Percentiles rank a stretch among this genome's conserved stretches.
Conservation (phyloP, 345 rosid genomes). For the Hibiscus syriacus region DNA sequence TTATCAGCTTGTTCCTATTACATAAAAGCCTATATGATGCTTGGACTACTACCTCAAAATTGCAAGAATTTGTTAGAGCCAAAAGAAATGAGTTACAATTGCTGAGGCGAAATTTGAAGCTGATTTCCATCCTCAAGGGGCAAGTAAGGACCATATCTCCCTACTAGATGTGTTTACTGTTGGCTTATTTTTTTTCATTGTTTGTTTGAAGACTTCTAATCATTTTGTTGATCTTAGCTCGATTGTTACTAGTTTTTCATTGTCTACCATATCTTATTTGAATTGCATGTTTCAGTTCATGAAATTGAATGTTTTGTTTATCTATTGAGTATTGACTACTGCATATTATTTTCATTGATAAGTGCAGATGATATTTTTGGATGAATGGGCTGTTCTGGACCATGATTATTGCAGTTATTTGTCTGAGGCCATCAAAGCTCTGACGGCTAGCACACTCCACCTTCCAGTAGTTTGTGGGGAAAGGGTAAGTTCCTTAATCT, state of each 20-base stretch:
- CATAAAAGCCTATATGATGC: conserved; percentile 68
- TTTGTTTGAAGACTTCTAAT: not conserved
- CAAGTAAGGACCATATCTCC: conserved; percentile 42
- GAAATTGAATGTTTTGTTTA: not conserved
- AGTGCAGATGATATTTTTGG: conserved; percentile 55
- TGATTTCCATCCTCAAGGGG: conserved; percentile 46
- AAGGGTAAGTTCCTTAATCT: conserved; percentile 33
- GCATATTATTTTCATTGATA: conserved; percentile 6
- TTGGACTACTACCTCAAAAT: conserved; percentile 41
- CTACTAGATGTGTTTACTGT: not conserved
- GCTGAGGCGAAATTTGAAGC: conserved; percentile 61
- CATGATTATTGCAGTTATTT: conserved; percentile 55
- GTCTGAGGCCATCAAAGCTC: conserved; percentile 64
- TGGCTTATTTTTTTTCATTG: not conserved
- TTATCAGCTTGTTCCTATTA: conserved; percentile 9
- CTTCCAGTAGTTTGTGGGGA: conserved; percentile 80
- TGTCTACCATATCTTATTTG: not conserved
- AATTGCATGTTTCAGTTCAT: not conserved
- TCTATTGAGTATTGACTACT: not conserved
- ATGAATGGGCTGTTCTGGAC: conserved; percentile 53
- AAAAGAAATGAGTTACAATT: conserved; percentile 57
- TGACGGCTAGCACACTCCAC: conserved; percentile 76
- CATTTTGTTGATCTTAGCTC: not conserved
- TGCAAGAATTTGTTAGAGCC: conserved; percentile 62
- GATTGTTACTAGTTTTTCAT: not conserved